Percentiles rank a stretch among this genome's conserved stretches.
phyloP scores from a whole-genome alignment of 257 asterid species.

The Plectranthus barbatus region DNA sequence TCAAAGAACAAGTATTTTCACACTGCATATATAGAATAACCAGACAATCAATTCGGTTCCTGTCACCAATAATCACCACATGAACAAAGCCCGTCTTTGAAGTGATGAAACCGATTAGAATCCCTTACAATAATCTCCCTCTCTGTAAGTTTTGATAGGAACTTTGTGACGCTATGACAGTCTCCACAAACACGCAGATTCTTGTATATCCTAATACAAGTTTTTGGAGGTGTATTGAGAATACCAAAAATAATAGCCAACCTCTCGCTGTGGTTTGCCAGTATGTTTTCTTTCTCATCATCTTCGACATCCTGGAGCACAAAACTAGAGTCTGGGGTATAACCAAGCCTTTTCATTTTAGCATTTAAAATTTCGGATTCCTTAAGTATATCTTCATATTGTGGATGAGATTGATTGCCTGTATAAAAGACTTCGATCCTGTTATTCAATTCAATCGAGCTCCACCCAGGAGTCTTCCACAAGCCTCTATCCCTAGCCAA shows the following conservation, averaged over 20 bases:
- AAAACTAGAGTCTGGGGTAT: conserved; percentile 59
- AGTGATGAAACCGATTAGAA: conserved; percentile 63
- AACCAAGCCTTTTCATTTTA: conserved; percentile 56
- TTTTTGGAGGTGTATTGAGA: conserved; percentile 54
- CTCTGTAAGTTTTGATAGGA: conserved; percentile 40
- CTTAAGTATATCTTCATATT: conserved; percentile 39
- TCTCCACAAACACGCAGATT: conserved; percentile 58
- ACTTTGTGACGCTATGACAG: conserved; percentile 47
- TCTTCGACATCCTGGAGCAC: conserved; percentile 86
- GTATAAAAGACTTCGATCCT: conserved; percentile 45
- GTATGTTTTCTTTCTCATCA: conserved; percentile 72
- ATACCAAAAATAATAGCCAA: conserved; percentile 70
- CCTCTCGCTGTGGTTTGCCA: conserved; percentile 66
- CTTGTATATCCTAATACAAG: conserved; percentile 40
- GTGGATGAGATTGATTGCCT: conserved; percentile 57
- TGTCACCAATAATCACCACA: conserved; percentile 63
- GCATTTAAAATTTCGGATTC: conserved; percentile 42
- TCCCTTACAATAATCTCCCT: conserved; percentile 62
- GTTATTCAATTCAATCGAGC: conserved; percentile 44
- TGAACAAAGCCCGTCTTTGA: conserved; percentile 48
- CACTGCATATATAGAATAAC: too few species aligned
- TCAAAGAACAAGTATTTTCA: too few species aligned
- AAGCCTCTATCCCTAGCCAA: conserved; percentile 51
- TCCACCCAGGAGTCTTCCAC: conserved; percentile 71
- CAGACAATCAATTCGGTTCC: too few species aligned